Evolutionary conservation across 1,284 basidiomycete genomes (phyloP), one percentile per base, ranked within the genome.

Genomic region (Sphaerobolus stellatus): DNA sequence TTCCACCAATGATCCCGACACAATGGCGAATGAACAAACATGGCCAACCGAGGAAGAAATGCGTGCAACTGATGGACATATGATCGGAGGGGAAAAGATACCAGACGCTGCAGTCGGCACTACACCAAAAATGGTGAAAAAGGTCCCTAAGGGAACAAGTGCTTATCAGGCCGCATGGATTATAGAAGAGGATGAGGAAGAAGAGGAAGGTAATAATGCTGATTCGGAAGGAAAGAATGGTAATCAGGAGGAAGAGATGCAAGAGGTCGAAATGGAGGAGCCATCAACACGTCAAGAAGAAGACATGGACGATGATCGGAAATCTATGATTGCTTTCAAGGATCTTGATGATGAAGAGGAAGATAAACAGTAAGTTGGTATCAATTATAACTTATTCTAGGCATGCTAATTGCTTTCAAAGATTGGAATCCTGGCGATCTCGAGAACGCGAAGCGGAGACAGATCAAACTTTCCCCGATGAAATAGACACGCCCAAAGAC

Each of bases 1-100:
- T 2, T 92, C 91, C 1, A 88, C 83, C 57, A 98, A 98, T 66
- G 84, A 88, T 29, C 90, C 90, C 0, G 94, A 98, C 63, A 84
- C 92, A 57, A 79, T 98, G 71, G 84, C 80, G 14, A 96, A 96
- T 66, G 96, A 99, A 66, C 96, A 99, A 71, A 99, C 96, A 0
- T 98, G 96, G 95, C 96, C 96, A 0, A 98, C 94, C 0, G 94
- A 98, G 68, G 96, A 98, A 62, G 96, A 98, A 69, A 92, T 99
- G 86, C 76, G 75, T 3, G 75, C 70, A 3, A 71, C 66, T 1
- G 64, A 50, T 56, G 27, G 28, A 20, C 27, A 49, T 41, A 16
- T 22, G n/a, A 14, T 25, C 5, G 45, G 16, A 22, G 64, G 57
- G 38, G 66, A 61, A 18, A 52, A 64, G 7, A 66, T 88, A n/a